These are phyloP conservation scores for Hyphodiscus sp. DNA, from an alignment of 2,329 filamentous ascomycete genomes.

Conservation along the genomic window DNA sequence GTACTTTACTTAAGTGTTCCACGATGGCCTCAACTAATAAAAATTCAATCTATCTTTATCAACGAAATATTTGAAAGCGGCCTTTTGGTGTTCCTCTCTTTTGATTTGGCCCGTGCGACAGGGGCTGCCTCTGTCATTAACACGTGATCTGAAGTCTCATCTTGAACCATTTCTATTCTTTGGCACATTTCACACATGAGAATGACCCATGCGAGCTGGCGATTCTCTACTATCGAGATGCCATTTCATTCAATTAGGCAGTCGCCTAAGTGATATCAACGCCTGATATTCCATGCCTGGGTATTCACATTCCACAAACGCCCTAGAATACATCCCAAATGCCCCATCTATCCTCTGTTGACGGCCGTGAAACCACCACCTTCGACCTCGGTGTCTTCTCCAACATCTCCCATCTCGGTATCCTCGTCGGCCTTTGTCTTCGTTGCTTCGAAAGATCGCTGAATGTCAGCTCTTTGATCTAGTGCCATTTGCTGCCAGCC, in stretches of 20 bases:
- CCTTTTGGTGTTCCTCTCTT: neutral
- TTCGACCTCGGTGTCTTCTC: constrained; percentile 19
- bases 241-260: too few species aligned
- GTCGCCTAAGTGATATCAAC: too few species aligned
- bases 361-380: constrained; percentile 27
- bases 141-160: neutral
- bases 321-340: too few species aligned
- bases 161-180: too few species aligned
- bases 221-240: too few species aligned
- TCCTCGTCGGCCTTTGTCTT: constrained; percentile 22
- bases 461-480: constrained; percentile 17
- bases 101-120: neutral
- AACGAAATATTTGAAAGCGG: neutral
- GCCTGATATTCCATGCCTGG: too few species aligned
- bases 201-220: too few species aligned
- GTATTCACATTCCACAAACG: too few species aligned
- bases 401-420: constrained; percentile 29
- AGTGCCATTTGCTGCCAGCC: constrained; percentile 24
- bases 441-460: constrained; percentile 19
- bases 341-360: constrained; percentile 11
- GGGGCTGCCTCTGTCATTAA: too few species aligned
- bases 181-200: too few species aligned
- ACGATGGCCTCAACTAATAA: neutral
- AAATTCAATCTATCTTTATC: neutral
- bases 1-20: neutral